phyloP scores from a whole-genome alignment of 768 basidiomycete genomes.

The Podaxis sp. region DNA sequence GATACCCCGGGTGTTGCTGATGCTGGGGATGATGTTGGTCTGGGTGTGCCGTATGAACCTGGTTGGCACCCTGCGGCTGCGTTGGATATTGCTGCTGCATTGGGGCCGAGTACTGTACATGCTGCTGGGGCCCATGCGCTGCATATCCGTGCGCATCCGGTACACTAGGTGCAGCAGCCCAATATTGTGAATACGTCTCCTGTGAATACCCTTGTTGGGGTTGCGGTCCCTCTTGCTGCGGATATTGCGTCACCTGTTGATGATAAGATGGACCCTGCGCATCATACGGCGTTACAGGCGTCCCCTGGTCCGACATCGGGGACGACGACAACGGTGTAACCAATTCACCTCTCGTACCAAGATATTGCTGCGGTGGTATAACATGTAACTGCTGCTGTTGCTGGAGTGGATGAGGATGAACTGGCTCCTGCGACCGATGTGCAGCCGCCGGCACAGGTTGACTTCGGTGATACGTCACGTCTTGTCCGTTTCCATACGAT shows the following conservation, averaged over 20 bases:
- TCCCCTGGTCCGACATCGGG: constrained; percentile 1
- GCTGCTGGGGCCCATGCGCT: background rate
- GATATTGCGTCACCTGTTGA: background rate
- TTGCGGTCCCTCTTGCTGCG: background rate
- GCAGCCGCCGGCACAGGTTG: background rate
- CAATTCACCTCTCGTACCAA: constrained; percentile 9
- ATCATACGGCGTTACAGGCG: constrained; percentile 14
- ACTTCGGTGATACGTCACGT: background rate
- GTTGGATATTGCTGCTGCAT: background rate
- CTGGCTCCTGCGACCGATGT: constrained; percentile 11
- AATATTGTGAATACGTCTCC: constrained; percentile 24
- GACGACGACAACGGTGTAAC: constrained; percentile 14
- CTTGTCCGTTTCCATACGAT: background rate
- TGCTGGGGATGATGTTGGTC: constrained; percentile 17
- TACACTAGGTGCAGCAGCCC: constrained; percentile 25
- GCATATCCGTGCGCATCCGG: constrained; percentile 10
- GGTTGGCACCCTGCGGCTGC: background rate
- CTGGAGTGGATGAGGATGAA: background rate
- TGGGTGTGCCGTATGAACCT: background rate
- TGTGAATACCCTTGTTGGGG: constrained; percentile 7
- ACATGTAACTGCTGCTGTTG: constrained; percentile 30
- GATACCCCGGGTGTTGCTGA: constrained; percentile 20
- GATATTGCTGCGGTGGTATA: constrained; percentile 21
- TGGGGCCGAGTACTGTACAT: background rate
- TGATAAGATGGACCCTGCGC: constrained; percentile 5